Base-by-base conservation (phyloP, 2,329 filamentous ascomycete genomes). In the Furcasterigmium furcatum region DNA sequence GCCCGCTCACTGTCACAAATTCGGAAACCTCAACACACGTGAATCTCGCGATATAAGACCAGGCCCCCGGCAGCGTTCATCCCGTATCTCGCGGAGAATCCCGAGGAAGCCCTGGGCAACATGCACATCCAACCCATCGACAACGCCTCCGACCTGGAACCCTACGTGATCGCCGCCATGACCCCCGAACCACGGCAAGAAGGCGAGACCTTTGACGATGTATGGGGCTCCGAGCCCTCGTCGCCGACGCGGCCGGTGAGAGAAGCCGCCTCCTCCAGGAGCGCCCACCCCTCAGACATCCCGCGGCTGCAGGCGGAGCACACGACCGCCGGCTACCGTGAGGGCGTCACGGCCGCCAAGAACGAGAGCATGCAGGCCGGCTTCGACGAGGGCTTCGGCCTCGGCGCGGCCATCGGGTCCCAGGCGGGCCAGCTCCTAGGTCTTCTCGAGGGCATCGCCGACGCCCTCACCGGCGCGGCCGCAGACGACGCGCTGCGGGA, bases 351-450 rank as follows among this genome's bases (percentile, higher is more conserved):
- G 0, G 72, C 72, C 4, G 87, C 87, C 25, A 97, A 97, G 63
- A 79, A 80, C 21, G 69, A 76, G 40, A 86, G 83, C 57, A 81
- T 96, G 21, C 94, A 99, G 66, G 75, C 76, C 13, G 92, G 92
- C 0, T 97, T 99, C 60, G 94, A 99, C 62, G 88, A 92, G 52
- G 92, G 92, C 0, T 97, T 91, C 62, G 76, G 82, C 13, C 74
- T 97, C 1, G 94, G 94, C 12, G 91, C 90, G 1, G 83, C 85
- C 43, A 70, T 97, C 24, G 94, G 92, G 0, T 64, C 87, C 52
- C 76, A 77, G 22, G 85, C 84, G 0, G 94, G 94, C 0, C 82
- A 82, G 53, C 68, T 95, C 12, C 64, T 95, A 4, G 94, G 94
- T 0, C 69, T 88, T 4, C 60, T 96, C 6, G 88, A 95, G 58